Base-by-base conservation (phyloP, 1,139 yeast species). In the Scheffersomyces illinoinensis region DNA sequence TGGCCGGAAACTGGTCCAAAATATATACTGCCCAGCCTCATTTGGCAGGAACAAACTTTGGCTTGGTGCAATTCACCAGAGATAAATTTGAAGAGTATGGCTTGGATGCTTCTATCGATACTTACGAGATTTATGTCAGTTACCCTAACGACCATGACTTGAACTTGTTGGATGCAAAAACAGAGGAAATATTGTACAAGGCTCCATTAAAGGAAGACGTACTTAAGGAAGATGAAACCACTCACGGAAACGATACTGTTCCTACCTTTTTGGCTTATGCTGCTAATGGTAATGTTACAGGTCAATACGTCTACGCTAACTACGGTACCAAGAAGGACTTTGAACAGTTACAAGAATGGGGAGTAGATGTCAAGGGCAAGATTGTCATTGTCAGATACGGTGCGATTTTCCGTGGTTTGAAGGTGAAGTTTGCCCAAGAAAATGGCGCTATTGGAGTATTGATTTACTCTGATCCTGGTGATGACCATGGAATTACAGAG, bases 191-290 rank as follows among this genome's bases (percentile, higher is more conserved):
- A 8, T 71, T 83, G 52, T 91, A 86, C 71, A 77, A 79, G 60
- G 93, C 97, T 4, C 79, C 87, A 1, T 78, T 91, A 62, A 78
- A 79, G 62, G 97, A 92, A 73, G 97, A 92, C 68, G 87, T 74
- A 17, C 68, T 92, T 50, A 76, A 83, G 14, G 90, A 90, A 59
- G 98, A 93, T 71, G 83, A 85, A 47, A 88, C 93, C 47, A 82
- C 96, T 0, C 70, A 72, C 7, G 77, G 80, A 18, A 72, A 73
- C 52, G 87, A 83, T 54, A 64, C 73, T 14, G 71, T 79, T 52
- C 85, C 85, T 7, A 79, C 84, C 1, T 80, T 79, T 59, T 76
- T 79, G 67, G 81, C 79, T 0, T 81, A 81, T 61, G 81, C 81
- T 26, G 85, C 84, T 54, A 80, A 78, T 65, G 85, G 85, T 20